A percentile compares a stretch with the other conserved stretches of the same genome.
phyloP scores from a whole-genome alignment of 345 rosid species.

The Moricandia moricandioides region DNA sequence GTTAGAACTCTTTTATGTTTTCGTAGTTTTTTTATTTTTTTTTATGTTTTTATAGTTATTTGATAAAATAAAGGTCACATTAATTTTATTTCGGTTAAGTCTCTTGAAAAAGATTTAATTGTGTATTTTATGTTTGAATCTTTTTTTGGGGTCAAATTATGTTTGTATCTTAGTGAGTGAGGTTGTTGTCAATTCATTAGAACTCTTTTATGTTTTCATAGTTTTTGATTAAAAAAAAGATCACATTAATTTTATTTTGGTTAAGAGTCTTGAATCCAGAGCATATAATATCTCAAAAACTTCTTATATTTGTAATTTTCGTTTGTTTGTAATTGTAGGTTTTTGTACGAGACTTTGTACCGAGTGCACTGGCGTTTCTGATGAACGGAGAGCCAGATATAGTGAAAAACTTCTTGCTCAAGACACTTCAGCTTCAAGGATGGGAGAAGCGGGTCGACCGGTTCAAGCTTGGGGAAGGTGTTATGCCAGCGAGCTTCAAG shows the following conservation, averaged over 20 bases:
- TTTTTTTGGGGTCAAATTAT: no score
- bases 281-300: not conserved
- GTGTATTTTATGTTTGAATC: no score
- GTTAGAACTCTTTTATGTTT: no score
- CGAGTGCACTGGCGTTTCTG: constrained; percentile 72
- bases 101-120: no score
- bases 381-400: constrained; percentile 77
- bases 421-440: constrained; percentile 70
- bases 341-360: constrained; percentile 76
- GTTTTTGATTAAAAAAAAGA: no score
- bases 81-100: not conserved
- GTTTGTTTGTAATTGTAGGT: constrained; percentile 46
- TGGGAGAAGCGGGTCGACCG: constrained; percentile 73
- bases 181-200: no score
- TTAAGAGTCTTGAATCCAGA: not conserved
- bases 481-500: constrained; percentile 80
- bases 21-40: no score
- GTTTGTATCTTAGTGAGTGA: no score
- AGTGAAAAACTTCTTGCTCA: constrained; percentile 70
- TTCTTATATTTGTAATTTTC: not conserved
- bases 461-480: constrained; percentile 81
- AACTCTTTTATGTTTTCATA: no score
- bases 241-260: not conserved
- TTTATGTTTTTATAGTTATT: no score
- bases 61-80: not conserved